Conservation (phyloP, 805 yeast genomes). For the Ogataea glucozyma region DNA sequence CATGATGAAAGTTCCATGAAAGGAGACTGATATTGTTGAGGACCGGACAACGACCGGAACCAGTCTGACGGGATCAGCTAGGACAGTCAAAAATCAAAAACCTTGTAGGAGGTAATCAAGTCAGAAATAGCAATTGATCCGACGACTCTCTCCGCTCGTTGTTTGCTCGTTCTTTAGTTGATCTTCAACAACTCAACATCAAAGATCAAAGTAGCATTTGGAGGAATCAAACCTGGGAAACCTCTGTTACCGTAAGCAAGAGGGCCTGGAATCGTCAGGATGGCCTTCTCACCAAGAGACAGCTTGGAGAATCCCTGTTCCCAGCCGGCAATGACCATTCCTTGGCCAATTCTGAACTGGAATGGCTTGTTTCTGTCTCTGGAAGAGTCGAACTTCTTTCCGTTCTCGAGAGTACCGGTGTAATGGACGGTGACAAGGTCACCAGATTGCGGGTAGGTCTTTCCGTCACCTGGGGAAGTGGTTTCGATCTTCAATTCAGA, state of each 20-base stretch:
- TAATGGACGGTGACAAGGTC: conserved; percentile 92
- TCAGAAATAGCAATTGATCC: no score
- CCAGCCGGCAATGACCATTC: conserved; percentile 97
- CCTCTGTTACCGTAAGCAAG: conserved; percentile 95
- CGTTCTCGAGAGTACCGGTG: conserved; percentile 92
- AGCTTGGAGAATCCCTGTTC: conserved; percentile 91
- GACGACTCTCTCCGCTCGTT: no score
- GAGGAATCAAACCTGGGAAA: conserved; percentile 95
- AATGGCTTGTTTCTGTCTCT: conserved; percentile 94
- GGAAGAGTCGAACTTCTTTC: conserved; percentile 94
- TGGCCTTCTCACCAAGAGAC: conserved; percentile 90
- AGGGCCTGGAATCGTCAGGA: conserved; percentile 87
- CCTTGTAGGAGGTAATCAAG: no score
- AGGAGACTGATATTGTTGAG: no score
- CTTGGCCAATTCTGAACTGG: conserved; percentile 92
- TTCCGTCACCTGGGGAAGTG: conserved; percentile 66
- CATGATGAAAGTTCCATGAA: no score
- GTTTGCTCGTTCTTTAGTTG: conserved; percentile 36
- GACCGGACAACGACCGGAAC: no score
- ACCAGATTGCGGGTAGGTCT: conserved; percentile 81
- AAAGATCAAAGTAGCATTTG: conserved; percentile 88
- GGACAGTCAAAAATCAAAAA: no score
- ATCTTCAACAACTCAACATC: conserved; percentile 73
- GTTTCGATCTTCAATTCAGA: conserved; percentile 37
- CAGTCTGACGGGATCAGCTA: no score